Evolutionary conservation across 73 alveolate genomes (phyloP).

Genomic region (Loxodes magnus): DNA sequence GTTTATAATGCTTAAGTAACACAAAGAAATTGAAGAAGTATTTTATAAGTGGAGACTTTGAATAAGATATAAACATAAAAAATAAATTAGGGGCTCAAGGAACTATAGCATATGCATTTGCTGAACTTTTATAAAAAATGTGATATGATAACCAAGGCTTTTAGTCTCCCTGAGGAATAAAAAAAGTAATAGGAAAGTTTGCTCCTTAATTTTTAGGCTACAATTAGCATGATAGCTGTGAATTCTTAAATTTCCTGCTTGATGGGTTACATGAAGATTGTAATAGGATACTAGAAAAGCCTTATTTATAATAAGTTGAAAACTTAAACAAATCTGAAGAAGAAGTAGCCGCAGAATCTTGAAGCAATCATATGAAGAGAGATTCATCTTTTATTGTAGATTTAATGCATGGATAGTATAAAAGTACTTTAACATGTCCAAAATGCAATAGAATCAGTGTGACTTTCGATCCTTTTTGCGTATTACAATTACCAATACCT

Average conservation of each 20-base stretch:
- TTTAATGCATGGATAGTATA: slow-evolving; percentile 87
- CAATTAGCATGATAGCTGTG: slow-evolving; percentile 81
- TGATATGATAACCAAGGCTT: slow-evolving; percentile 5
- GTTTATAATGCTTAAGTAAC: slow-evolving; percentile 86
- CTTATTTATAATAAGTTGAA: slow-evolving; percentile 57
- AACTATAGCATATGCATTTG: slow-evolving; percentile 39
- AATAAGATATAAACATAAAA: slow-evolving; percentile 60
- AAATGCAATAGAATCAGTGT: slow-evolving; percentile 60
- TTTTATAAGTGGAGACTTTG: slow-evolving; percentile 36
- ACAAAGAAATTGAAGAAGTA: slow-evolving; percentile 68
- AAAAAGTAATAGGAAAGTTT: slow-evolving; percentile 27
- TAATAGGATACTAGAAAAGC: slow-evolving; percentile 70
- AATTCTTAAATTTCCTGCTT: slow-evolving; percentile 78
- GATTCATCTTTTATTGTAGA: slow-evolving; percentile 87
- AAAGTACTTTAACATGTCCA: slow-evolving; percentile 81
- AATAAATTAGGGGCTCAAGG: slow-evolving; percentile 89
- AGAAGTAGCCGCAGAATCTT: slow-evolving; percentile 62
- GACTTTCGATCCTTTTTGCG: slow-evolving; percentile 91
- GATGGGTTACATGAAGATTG: slow-evolving; percentile 96
- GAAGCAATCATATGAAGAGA: slow-evolving; percentile 76
- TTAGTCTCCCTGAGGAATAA: slow-evolving; percentile 33
- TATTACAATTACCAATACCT: slow-evolving; percentile 90
- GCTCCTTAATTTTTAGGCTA: slow-evolving; percentile 52
- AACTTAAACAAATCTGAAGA: slow-evolving; percentile 54
- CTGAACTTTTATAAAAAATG: slow-evolving; percentile 39